Evolutionary conservation across 2,329 filamentous ascomycete genomes (phyloP), one percentile per base, ranked within the genome.

Genomic region (Hysterium pulicare): DNA sequence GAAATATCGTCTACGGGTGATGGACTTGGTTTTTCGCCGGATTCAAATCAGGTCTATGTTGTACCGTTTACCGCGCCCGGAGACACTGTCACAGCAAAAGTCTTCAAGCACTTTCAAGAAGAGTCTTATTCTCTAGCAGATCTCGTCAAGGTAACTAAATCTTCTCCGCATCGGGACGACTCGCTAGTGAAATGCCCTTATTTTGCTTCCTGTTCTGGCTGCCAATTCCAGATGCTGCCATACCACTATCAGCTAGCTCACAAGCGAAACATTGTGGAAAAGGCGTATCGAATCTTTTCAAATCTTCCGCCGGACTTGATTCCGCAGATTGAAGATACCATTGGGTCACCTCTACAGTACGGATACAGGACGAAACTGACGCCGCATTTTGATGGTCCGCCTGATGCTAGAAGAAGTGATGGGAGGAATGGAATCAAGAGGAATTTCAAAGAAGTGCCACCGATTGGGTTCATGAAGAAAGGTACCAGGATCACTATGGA

Each of bases 321-420:
- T 1, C 93, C 93, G 2, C 61, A 77, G 2, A 78, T 97, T 42
- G 79, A 77, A 38, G 86, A 94, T 51, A 98, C 93, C 7, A 90
- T 96, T 57, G 87, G 86, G 36, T 95, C 88, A 32, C 93, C 93
- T 2, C 69, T 95, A 48, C 84, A 95, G 68, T 97, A 94, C 67
- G 87, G 85, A 43, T 98, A 98, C 73, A 82, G 93, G 41, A 98
- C 93, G 16, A 98, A 98, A 71, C 77, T 98, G 52, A 98, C 93
- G 15, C 93, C 93, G 21, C 93, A 98, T 68, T 98, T 97, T 62
- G 86, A 95, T 61, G 86, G 82, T 0, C 87, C 90, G 1, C 80
- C 81, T 19, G 67, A 71, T 44, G 64, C 75, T 57, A 57, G 68
- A 58, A 42, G 70, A 54, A 60, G 73, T 54, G 68, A 75, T 47